A percentile compares a stretch with the other conserved stretches of the same genome.
phyloP scores from a whole-genome alignment of 2,329 filamentous ascomycete genomes.

The Mycosphaerella arachidis region DNA sequence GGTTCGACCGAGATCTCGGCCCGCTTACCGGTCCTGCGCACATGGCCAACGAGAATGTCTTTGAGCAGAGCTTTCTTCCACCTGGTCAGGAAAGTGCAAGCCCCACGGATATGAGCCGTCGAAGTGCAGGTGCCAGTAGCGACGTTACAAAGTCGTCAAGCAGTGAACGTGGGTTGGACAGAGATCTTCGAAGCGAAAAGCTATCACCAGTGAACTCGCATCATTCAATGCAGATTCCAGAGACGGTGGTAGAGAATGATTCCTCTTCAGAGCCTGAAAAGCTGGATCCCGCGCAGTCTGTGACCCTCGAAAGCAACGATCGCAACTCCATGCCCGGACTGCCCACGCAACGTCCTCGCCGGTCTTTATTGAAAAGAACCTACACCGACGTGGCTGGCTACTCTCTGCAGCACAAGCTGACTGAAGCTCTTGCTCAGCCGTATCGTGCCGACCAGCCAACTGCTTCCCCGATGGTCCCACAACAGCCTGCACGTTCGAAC shows the following conservation, averaged over 20 bases:
- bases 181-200: slow-evolving; percentile 2
- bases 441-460: slow-evolving; percentile 58
- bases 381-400: slow-evolving; percentile 77
- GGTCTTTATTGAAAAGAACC: slow-evolving; percentile 65
- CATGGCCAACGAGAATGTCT: slow-evolving; percentile 70
- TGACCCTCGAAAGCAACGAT: slow-evolving; percentile 5
- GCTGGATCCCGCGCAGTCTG: slow-evolving; percentile 5
- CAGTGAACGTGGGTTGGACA: slow-evolving; percentile 3
- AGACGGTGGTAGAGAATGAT: slow-evolving; percentile 8
- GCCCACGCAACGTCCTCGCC: slow-evolving; percentile 42
- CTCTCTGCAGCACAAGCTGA: slow-evolving; percentile 73
- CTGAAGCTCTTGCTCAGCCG: slow-evolving; percentile 80
- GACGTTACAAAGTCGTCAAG: background rate
- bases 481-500: slow-evolving; percentile 31
- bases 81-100: slow-evolving; percentile 34
- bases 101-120: slow-evolving; percentile 35
- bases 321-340: slow-evolving; percentile 22
- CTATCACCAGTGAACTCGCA: slow-evolving; percentile 6
- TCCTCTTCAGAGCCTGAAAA: slow-evolving; percentile 8
- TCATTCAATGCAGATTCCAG: slow-evolving; percentile 2
- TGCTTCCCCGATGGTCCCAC: slow-evolving; percentile 35
- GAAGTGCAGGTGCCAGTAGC: slow-evolving; percentile 5
- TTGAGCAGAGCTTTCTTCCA: slow-evolving; percentile 70
- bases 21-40: slow-evolving; percentile 78
- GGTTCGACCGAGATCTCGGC: slow-evolving; percentile 43